These are phyloP conservation scores for Aspergillus incahuasiensis DNA, from an alignment of 495 filamentous ascomycete genomes.

Conservation along the genomic window DNA sequence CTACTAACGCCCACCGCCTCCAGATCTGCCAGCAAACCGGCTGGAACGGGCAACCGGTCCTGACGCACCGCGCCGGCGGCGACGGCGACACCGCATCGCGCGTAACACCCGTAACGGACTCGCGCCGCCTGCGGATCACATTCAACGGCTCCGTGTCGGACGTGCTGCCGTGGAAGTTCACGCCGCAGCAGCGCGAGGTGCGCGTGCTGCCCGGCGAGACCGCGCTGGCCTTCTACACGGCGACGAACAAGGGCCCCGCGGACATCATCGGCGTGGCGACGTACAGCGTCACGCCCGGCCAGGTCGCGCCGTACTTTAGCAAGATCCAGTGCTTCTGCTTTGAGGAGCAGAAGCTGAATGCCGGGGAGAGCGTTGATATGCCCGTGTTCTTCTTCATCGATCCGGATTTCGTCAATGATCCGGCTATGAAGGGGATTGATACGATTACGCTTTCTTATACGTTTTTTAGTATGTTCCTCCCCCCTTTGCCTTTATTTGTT, in stretches of 20 bases:
- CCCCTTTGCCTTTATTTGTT: not conserved
- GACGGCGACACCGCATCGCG: slow-evolving; percentile 64
- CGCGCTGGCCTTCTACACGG: slow-evolving; percentile 95
- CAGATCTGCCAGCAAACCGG: slow-evolving; percentile 96
- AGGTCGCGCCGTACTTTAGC: slow-evolving; percentile 96
- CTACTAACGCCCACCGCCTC: not conserved
- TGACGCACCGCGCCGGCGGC: slow-evolving; percentile 62
- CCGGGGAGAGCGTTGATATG: slow-evolving; percentile 98
- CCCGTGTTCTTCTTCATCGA: slow-evolving; percentile 99
- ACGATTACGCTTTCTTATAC: slow-evolving; percentile 95
- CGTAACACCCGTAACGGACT: slow-evolving; percentile 72
- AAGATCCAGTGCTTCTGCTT: slow-evolving; percentile 99
- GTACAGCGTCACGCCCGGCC: slow-evolving; percentile 92
- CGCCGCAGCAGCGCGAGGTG: slow-evolving; percentile 94
- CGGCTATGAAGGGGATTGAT: slow-evolving; percentile 89
- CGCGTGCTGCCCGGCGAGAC: slow-evolving; percentile 94
- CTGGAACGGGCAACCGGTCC: slow-evolving; percentile 89
- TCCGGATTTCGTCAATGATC: slow-evolving; percentile 87
- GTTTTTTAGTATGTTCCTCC: slow-evolving; percentile 88
- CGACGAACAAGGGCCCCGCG: slow-evolving; percentile 78
- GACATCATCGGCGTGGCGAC: slow-evolving; percentile 99
- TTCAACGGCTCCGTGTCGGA: slow-evolving; percentile 95
- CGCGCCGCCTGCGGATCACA: slow-evolving; percentile 86
- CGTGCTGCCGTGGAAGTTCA: slow-evolving; percentile 95
- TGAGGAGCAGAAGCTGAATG: slow-evolving; percentile 90